Conservation (phyloP, 2,329 filamentous ascomycete genomes). For the Beauveria bassiana region DNA sequence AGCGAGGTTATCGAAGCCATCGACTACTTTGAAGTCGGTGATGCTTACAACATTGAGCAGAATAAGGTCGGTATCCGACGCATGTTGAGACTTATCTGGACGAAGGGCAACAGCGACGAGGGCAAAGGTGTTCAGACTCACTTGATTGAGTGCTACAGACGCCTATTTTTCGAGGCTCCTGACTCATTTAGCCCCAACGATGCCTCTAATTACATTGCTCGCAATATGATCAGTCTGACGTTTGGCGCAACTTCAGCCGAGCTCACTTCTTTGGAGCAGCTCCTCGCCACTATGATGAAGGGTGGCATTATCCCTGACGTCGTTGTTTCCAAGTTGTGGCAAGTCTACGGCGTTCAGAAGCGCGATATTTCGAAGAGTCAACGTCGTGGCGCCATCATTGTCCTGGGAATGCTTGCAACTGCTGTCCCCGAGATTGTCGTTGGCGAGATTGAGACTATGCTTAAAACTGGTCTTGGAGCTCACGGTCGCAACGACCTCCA, state of each 20-base stretch:
- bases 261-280: constrained; percentile 87
- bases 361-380: constrained; percentile 89
- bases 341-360: constrained; percentile 91
- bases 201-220: constrained; percentile 87
- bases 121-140: constrained; percentile 97
- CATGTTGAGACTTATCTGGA: constrained; percentile 98
- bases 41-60: constrained; percentile 93
- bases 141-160: constrained; percentile 92
- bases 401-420: constrained; percentile 91
- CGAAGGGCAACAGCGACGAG: constrained; percentile 97
- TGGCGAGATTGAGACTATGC: constrained; percentile 89
- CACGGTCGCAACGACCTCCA: constrained; percentile 77
- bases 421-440: constrained; percentile 90
- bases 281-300: constrained; percentile 97
- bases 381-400: constrained; percentile 86
- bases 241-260: constrained; percentile 94
- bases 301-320: constrained; percentile 75
- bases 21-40: constrained; percentile 93
- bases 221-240: constrained; percentile 98
- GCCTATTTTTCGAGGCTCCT: constrained; percentile 92
- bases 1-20: constrained; percentile 98
- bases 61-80: constrained; percentile 86
- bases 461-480: constrained; percentile 77
- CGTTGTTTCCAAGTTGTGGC: constrained; percentile 90
- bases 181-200: constrained; percentile 82